A percentile compares a stretch with the other conserved stretches of the same genome.
These are phyloP conservation scores for Aethionema arabicum DNA, from an alignment of 345 rosid genomes.

Conservation along the genomic window DNA sequence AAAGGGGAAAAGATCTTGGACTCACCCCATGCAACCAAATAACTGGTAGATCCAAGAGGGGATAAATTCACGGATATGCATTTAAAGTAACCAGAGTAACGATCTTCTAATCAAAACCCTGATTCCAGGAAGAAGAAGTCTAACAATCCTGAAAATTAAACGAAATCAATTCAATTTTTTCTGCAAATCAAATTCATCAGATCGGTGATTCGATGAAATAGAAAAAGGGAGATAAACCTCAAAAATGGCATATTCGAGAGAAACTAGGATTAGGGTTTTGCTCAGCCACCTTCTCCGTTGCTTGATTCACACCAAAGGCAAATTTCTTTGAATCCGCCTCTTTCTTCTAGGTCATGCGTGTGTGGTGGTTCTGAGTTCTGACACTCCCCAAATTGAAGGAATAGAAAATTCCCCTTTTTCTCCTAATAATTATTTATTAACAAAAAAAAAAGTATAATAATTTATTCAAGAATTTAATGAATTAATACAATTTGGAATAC, in stretches of 20 bases:
- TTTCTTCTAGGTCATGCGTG: conserved; percentile 20
- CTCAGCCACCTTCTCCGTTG: conserved; percentile 22
- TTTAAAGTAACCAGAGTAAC: conserved; percentile 42
- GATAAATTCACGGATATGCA: conserved; percentile 47
- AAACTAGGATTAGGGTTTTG: conserved; percentile 32
- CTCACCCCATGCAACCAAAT: conserved; percentile 68
- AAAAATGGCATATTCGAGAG: conserved; percentile 48
- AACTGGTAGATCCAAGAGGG: conserved; percentile 57
- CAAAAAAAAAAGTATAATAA: neutral
- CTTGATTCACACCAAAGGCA: conserved; percentile 9
- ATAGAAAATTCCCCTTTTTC: conserved; percentile 26
- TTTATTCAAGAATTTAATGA: neutral
- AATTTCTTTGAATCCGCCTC: conserved; percentile 17
- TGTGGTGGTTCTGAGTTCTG: conserved; percentile 35
- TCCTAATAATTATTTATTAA: neutral
- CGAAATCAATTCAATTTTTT: neutral
- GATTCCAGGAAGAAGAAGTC: conserved; percentile 45
- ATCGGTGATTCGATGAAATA: neutral
- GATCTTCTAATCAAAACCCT: conserved; percentile 42
- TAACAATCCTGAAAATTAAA: conserved; percentile 34
- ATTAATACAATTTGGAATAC: neutral
- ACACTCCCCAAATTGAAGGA: conserved; percentile 33
- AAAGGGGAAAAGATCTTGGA: conserved; percentile 30
- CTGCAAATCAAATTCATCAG: conserved; percentile 6
- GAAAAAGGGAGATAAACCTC: conserved; percentile 36